Conservation (phyloP, 2,329 filamentous ascomycete genomes). For the Verticillium nubilum region DNA sequence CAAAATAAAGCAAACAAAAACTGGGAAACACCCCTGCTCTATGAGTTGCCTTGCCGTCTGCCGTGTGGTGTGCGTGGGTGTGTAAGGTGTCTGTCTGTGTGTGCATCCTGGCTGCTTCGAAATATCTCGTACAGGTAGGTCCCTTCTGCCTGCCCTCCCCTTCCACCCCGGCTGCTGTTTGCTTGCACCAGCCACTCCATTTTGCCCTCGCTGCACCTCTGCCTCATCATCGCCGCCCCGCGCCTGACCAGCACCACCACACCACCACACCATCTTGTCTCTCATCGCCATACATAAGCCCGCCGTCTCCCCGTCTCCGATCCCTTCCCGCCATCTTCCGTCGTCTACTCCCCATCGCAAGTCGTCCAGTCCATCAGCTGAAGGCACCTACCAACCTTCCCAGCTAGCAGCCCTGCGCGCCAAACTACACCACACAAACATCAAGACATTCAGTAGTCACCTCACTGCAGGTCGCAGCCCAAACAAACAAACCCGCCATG, state of each 20-base stretch:
- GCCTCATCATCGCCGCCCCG: background rate
- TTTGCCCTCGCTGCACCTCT: constrained; percentile 1
- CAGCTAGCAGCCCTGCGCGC: background rate
- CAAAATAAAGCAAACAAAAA: constrained; percentile 4
- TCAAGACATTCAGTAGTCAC: background rate
- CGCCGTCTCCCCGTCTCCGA: background rate
- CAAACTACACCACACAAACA: background rate
- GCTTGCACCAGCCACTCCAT: constrained; percentile 1
- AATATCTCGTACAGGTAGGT: background rate
- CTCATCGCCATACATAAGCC: constrained; percentile 5
- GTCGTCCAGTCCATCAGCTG: background rate
- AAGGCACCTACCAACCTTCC: background rate
- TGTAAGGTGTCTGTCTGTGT: background rate
- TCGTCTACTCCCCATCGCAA: constrained; percentile 1
- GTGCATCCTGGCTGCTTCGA: background rate
- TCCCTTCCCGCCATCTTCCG: constrained; percentile 1
- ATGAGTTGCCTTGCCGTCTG: background rate
- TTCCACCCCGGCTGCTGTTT: background rate
- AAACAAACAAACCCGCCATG: constrained; percentile 37
- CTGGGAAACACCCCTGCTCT: constrained; percentile 14
- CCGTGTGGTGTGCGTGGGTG: background rate
- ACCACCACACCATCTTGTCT: constrained; percentile 5
- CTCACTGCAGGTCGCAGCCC: constrained; percentile 3
- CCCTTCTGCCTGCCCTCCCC: background rate
- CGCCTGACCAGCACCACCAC: background rate